phyloP scores from a whole-genome alignment of 2,329 filamentous ascomycete species.

The Albifimbria verrucaria region DNA sequence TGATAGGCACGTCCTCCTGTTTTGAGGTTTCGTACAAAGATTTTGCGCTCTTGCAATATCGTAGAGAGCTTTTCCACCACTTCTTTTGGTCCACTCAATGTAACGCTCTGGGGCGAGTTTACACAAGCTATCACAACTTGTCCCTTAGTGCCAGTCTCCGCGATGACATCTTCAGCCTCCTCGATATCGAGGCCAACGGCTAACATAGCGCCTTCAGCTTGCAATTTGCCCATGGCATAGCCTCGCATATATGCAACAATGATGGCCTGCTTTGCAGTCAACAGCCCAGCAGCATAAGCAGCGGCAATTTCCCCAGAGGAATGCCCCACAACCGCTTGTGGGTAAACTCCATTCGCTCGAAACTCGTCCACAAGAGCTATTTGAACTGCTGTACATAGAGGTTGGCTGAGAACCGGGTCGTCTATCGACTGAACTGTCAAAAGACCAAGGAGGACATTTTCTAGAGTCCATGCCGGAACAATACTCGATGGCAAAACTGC shows the following conservation, averaged over 20 bases:
- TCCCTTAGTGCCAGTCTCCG: not conserved
- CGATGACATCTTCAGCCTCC: not conserved
- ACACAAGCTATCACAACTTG: not conserved
- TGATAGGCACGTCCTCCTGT: not conserved
- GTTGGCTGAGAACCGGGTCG: slow-evolving; percentile 18
- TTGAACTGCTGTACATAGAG: slow-evolving; percentile 33
- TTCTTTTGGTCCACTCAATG: not conserved
- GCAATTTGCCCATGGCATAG: not conserved
- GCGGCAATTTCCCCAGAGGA: slow-evolving; percentile 15
- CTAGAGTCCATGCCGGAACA: slow-evolving; percentile 10
- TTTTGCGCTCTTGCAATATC: not conserved
- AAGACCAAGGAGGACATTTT: slow-evolving; percentile 8
- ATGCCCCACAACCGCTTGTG: slow-evolving; percentile 12
- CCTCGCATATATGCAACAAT: not conserved
- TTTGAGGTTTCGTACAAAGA: not conserved
- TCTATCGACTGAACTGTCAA: slow-evolving; percentile 12
- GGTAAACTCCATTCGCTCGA: slow-evolving; percentile 3
- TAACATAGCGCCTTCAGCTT: not conserved
- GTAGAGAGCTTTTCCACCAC: not conserved
- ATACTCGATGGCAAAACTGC: slow-evolving; percentile 6
- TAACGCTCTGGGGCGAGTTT: not conserved
- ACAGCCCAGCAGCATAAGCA: slow-evolving; percentile 10
- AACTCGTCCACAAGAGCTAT: slow-evolving; percentile 27
- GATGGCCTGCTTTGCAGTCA: slow-evolving; percentile 8
- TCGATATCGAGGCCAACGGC: slow-evolving; percentile 1